Conservation (phyloP, 306 rosid genomes). For the Adenanthera pavonina region DNA sequence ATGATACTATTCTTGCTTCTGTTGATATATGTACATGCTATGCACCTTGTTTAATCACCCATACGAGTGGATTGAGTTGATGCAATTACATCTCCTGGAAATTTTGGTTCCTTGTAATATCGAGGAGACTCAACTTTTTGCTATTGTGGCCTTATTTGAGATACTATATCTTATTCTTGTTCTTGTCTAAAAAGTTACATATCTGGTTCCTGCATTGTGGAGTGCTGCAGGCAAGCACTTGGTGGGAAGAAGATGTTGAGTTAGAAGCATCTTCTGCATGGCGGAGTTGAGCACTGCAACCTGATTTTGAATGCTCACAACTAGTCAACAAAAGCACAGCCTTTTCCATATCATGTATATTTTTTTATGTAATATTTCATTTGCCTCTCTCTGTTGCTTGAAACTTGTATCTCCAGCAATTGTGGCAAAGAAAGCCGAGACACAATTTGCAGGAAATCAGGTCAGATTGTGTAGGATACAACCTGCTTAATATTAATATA, state of each 20-base stretch:
- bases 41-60: not conserved
- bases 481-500: not conserved
- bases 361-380: conserved; percentile 28
- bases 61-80: conserved; percentile 22
- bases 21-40: conserved; percentile 8
- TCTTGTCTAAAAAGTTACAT: conserved; percentile 23
- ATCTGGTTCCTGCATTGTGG: conserved; percentile 32
- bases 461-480: not conserved
- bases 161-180: conserved; percentile 19
- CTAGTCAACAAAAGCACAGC: conserved; percentile 17
- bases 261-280: conserved; percentile 84
- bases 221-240: conserved; percentile 69
- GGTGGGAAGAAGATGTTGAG: conserved; percentile 97
- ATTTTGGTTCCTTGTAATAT: conserved; percentile 17
- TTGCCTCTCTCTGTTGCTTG: conserved; percentile 7
- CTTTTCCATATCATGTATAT: not conserved
- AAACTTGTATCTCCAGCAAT: not conserved
- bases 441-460: conserved; percentile 19
- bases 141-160: conserved; percentile 10
- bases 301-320: conserved; percentile 29
- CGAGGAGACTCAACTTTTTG: conserved; percentile 5
- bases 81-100: not conserved
- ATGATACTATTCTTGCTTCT: not conserved
- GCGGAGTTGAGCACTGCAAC: conserved; percentile 62
- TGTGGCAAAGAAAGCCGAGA: conserved; percentile 22